Evolutionary conservation across 225 moss, liverwort and hornwort species (phyloP).

Genomic region (Anthoceros angustus): DNA sequence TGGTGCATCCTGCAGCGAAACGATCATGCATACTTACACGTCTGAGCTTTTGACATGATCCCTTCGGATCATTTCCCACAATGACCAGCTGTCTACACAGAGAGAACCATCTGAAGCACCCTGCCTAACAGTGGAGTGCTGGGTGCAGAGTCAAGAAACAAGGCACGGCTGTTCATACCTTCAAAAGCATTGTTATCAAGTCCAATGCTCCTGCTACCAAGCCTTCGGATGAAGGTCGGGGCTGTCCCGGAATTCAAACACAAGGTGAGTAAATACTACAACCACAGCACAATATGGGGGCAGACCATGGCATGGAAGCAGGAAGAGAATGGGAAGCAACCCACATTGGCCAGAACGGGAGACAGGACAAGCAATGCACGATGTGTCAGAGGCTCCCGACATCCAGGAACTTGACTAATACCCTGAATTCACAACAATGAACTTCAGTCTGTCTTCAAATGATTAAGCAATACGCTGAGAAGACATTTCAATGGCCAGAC

Average conservation of each 20-base stretch:
- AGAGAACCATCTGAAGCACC: background rate
- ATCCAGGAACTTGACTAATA: constrained; percentile 68
- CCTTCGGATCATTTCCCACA: too few relatives aligned
- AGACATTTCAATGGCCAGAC: background rate
- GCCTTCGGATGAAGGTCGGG: constrained; percentile 44
- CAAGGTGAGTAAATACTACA: background rate
- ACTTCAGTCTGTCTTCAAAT: background rate
- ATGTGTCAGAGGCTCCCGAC: constrained; percentile 58
- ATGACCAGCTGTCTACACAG: background rate
- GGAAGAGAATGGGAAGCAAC: background rate
- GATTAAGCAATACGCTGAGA: background rate
- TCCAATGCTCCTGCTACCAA: constrained; percentile 68
- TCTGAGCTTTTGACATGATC: too few relatives aligned
- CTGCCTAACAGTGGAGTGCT: background rate
- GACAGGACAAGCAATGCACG: constrained; percentile 65
- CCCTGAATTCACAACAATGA: constrained; percentile 24
- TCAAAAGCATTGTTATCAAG: constrained; percentile 71
- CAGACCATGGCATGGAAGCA: background rate
- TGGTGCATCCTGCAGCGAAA: constrained; percentile 54
- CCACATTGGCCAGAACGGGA: constrained; percentile 60
- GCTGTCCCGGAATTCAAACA: constrained; percentile 23
- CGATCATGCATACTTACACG: background rate
- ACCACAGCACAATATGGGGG: background rate
- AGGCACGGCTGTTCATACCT: constrained; percentile 19
- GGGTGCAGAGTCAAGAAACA: constrained; percentile 7